Conservation (phyloP, 257 asterid genomes). For the Jasminum sambac region DNA sequence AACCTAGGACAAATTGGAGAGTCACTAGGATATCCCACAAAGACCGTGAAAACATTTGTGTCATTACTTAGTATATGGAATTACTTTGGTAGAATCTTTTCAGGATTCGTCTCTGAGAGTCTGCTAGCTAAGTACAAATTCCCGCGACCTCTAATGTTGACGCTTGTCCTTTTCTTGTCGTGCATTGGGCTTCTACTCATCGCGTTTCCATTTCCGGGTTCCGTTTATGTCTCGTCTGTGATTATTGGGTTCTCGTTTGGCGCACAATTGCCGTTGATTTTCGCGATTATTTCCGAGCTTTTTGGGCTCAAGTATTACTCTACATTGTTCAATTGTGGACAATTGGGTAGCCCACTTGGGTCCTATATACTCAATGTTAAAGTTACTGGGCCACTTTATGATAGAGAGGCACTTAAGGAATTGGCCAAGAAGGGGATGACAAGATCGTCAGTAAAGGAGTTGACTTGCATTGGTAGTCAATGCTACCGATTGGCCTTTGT, state of each 20-base stretch:
- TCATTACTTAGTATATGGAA: slow-evolving; percentile 82
- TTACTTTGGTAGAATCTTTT: slow-evolving; percentile 68
- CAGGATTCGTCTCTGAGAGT: slow-evolving; percentile 69
- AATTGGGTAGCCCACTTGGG: slow-evolving; percentile 73
- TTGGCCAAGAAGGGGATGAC: slow-evolving; percentile 53
- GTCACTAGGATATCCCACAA: slow-evolving; percentile 67
- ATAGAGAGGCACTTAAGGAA: slow-evolving; percentile 57
- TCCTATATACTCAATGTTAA: slow-evolving; percentile 66
- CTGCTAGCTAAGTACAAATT: slow-evolving; percentile 55
- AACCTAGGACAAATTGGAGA: slow-evolving; percentile 81
- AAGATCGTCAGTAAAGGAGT: slow-evolving; percentile 50
- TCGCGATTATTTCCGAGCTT: slow-evolving; percentile 66
- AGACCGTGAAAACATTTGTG: slow-evolving; percentile 58
- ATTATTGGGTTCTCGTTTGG: slow-evolving; percentile 81
- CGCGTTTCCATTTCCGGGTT: slow-evolving; percentile 68
- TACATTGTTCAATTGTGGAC: slow-evolving; percentile 77
- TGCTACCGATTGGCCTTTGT: slow-evolving; percentile 60
- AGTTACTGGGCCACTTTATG: slow-evolving; percentile 64
- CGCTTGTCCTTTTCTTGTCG: slow-evolving; percentile 59
- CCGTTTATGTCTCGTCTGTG: slow-evolving; percentile 60
- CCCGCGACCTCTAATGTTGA: slow-evolving; percentile 70
- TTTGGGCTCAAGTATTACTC: slow-evolving; percentile 71
- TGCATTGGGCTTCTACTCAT: slow-evolving; percentile 61
- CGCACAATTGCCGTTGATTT: slow-evolving; percentile 62
- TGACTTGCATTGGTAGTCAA: slow-evolving; percentile 52